phyloP scores from a whole-genome alignment of 352 stramenopile species.

The Globisporangium nagaii region DNA sequence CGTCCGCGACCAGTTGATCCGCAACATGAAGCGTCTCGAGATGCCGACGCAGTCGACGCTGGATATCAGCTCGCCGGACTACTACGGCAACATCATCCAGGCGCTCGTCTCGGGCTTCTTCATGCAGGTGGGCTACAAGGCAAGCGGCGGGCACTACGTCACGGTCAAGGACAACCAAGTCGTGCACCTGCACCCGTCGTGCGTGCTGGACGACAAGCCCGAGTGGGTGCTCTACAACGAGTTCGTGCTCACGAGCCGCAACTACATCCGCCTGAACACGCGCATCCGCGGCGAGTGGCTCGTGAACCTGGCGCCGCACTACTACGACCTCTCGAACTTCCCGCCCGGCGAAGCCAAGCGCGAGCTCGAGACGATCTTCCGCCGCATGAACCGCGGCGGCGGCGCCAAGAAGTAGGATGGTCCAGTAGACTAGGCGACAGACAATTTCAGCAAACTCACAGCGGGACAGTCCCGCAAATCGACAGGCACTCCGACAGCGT shows the following conservation, averaged over 20 bases:
- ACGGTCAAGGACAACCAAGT: slow-evolving; percentile 99
- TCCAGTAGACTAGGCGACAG: too few species aligned
- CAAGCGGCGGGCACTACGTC: slow-evolving; percentile 90
- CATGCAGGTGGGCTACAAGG: slow-evolving; percentile 94
- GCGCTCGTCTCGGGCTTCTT: slow-evolving; percentile 96
- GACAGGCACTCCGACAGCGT: too few species aligned
- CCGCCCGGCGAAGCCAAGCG: slow-evolving; percentile 94
- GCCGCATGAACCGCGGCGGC: slow-evolving; percentile 34
- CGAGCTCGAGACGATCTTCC: slow-evolving; percentile 90
- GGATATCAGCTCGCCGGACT: slow-evolving; percentile 79
- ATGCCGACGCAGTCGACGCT: slow-evolving; percentile 66
- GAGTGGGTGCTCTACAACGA: slow-evolving; percentile 99
- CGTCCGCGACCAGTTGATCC: slow-evolving; percentile 95
- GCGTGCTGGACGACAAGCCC: slow-evolving; percentile 93
- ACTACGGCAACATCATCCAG: slow-evolving; percentile 93
- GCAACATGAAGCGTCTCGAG: slow-evolving; percentile 94
- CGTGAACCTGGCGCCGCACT: slow-evolving; percentile 93
- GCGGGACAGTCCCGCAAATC: too few species aligned
- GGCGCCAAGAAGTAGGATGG: slow-evolving; percentile 6
- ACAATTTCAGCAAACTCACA: too few species aligned
- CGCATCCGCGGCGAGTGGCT: slow-evolving; percentile 91
- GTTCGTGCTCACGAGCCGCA: slow-evolving; percentile 98
- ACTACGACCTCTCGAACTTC: slow-evolving; percentile 98
- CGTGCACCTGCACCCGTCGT: slow-evolving; percentile 96
- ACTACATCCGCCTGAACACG: slow-evolving; percentile 98